Conservation (phyloP, 108 stramenopile genomes). For the Tribonema minus region DNA sequence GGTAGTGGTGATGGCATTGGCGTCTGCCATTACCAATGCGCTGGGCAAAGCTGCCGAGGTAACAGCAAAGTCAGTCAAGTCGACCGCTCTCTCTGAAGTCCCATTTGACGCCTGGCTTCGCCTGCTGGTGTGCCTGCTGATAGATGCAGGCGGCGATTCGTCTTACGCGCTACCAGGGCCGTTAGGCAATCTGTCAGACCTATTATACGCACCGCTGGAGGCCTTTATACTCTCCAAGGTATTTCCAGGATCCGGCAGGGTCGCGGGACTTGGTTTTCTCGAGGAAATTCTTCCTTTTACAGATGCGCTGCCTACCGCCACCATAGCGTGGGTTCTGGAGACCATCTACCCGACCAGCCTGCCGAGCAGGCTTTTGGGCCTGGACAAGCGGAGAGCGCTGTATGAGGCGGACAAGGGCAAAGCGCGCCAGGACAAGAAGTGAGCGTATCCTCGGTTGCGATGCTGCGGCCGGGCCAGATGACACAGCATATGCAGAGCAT, state of each 20-base stretch:
- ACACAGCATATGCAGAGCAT: no score
- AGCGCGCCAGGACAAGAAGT: no score
- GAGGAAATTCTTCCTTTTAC: slow-evolving; percentile 9
- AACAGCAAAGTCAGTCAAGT: not conserved
- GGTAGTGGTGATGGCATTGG: not conserved
- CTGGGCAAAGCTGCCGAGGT: not conserved
- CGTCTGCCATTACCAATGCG: not conserved
- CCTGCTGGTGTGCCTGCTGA: not conserved
- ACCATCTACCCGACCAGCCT: not conserved
- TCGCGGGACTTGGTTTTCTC: not conserved
- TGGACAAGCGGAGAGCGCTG: not conserved
- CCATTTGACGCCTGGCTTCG: not conserved
- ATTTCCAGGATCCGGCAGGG: not conserved
- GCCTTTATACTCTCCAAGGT: not conserved
- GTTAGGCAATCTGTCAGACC: not conserved
- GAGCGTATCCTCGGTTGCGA: no score
- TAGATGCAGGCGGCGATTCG: not conserved
- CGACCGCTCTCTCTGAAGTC: not conserved
- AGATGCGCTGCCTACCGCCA: not conserved
- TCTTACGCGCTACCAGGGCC: not conserved
- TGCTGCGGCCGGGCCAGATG: no score
- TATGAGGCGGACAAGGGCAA: not conserved
- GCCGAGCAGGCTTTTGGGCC: not conserved
- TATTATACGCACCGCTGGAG: not conserved
- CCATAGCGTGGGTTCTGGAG: not conserved